Evolutionary conservation across 805 yeast genomes (phyloP).

Genomic region (Saturnispora serradocipensis): DNA sequence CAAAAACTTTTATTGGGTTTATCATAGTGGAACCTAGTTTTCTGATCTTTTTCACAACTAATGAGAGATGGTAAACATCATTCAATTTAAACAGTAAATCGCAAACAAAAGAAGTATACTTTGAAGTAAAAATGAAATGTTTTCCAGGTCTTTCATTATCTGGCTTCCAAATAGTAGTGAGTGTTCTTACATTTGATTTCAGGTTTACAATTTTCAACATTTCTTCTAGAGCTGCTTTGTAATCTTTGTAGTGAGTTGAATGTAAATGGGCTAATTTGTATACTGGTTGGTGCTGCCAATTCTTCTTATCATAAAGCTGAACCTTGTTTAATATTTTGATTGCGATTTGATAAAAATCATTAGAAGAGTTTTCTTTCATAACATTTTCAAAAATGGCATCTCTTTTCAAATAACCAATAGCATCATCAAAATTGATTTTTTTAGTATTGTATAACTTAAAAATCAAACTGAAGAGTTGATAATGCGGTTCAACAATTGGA

Average conservation of each 20-base stretch:
- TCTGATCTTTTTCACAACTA: constrained; percentile 65
- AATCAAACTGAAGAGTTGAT: constrained; percentile 45
- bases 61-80: constrained; percentile 51
- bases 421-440: constrained; percentile 29
- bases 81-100: constrained; percentile 41
- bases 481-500: constrained; percentile 70
- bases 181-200: constrained; percentile 57
- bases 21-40: constrained; percentile 72
- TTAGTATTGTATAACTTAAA: constrained; percentile 45
- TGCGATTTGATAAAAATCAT: constrained; percentile 31
- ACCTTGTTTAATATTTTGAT: constrained; percentile 40
- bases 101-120: constrained; percentile 58
- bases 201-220: constrained; percentile 56
- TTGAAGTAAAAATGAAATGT: constrained; percentile 69
- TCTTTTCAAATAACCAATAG: constrained; percentile 30
- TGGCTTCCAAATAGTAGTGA: constrained; percentile 89
- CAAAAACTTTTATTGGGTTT: constrained; percentile 57
- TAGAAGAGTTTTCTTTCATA: neutral
- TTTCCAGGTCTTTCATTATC: constrained; percentile 88
- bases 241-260: constrained; percentile 44
- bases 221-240: constrained; percentile 49
- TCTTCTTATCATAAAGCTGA: constrained; percentile 58
- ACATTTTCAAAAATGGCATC: constrained; percentile 26
- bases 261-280: constrained; percentile 60
- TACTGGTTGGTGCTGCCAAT: constrained; percentile 86